Conservation (phyloP, 331 rosid genomes). For the Phaseolus coccineus region DNA sequence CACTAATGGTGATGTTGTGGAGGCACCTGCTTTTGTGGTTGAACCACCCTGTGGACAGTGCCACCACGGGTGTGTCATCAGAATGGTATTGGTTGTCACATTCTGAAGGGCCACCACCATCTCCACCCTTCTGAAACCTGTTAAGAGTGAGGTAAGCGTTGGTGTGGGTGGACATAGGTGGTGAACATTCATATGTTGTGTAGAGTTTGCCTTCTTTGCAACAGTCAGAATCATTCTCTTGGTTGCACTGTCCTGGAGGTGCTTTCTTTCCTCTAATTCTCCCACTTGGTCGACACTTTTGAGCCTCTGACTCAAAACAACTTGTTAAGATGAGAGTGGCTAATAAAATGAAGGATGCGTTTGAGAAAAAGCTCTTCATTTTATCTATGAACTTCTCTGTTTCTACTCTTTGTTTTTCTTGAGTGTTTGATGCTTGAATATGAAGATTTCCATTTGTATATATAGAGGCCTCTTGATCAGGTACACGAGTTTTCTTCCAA, state of each 20-base stretch:
- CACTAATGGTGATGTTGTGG: constrained; percentile 32
- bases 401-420: no score
- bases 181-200: background rate
- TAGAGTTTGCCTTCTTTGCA: background rate
- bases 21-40: constrained; percentile 3
- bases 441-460: background rate
- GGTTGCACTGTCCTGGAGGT: background rate
- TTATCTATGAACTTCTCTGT: no score
- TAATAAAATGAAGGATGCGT: background rate
- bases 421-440: background rate
- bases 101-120: background rate
- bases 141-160: background rate
- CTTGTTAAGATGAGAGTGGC: background rate
- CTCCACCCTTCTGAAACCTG: background rate
- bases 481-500: background rate
- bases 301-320: background rate
- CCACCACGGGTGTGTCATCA: no score
- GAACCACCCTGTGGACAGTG: no score
- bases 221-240: background rate
- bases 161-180: background rate
- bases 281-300: background rate
- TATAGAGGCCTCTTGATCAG: background rate
- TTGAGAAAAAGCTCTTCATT: background rate
- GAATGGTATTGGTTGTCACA: no score
- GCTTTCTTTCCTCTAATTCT: background rate